These are phyloP conservation scores for Marasmius tenuissimus DNA, from an alignment of 1,284 basidiomycete species.

Conservation along the genomic window DNA sequence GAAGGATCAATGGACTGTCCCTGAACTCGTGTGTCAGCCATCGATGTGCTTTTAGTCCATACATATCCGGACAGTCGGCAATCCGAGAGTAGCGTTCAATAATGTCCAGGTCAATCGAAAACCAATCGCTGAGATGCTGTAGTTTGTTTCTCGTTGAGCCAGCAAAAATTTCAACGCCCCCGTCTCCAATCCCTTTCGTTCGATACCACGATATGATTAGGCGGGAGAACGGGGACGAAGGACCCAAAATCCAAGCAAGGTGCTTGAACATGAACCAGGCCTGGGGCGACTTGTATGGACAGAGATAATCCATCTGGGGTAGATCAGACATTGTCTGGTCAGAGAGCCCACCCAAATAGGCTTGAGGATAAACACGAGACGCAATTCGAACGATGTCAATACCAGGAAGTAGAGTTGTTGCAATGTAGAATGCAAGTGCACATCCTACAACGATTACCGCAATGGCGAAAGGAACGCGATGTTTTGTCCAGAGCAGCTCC, in stretches of 20 bases:
- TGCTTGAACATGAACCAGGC: neutral
- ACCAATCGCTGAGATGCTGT: neutral
- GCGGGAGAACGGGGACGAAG: neutral
- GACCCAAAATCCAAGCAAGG: neutral
- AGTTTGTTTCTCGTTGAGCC: neutral
- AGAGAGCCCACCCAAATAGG: neutral
- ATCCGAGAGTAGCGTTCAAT: neutral
- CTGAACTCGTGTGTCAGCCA: neutral
- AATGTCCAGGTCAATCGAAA: neutral
- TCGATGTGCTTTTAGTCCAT: neutral
- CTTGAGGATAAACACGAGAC: neutral
- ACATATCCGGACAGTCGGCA: neutral
- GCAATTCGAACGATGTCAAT: neutral
- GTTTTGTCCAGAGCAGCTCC: neutral
- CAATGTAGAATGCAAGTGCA: neutral
- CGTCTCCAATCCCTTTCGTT: too few relatives aligned
- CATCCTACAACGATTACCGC: neutral
- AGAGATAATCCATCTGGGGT: neutral
- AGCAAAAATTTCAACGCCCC: too few relatives aligned
- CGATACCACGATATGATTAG: too few relatives aligned
- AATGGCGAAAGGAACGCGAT: neutral
- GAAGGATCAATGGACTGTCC: neutral
- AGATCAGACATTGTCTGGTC: neutral
- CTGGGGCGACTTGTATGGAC: conserved; percentile 2
- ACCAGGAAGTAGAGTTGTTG: neutral